Evolutionary conservation across 129 eudicot species (phyloP), one percentile per base, ranked within the genome.

Genomic region (Lactuca saligna): DNA sequence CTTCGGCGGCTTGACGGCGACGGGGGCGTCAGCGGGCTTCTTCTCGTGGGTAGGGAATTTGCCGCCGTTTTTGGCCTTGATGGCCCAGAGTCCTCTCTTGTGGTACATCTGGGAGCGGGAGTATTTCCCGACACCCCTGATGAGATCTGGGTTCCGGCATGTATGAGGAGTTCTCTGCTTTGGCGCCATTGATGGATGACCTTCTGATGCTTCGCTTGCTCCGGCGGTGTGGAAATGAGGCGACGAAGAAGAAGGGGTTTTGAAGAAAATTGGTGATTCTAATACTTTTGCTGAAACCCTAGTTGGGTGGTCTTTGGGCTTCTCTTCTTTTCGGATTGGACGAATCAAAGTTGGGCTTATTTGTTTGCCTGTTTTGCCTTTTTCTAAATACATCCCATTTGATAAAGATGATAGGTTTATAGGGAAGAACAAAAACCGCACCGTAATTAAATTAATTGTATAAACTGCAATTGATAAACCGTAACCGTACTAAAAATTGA

Each of bases 11-110:
- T 82, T 82, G 54, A 61, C 87, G 13, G 71, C 73, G 0, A 65
- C 61, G 15, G 71, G 76, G 16, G 77, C 70, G 0, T 17, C 81
- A 0, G 56, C 74, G 14, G 75, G 56, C 54, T 74, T 73, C 59
- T 69, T 74, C 33, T 74, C 75, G 32, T 78, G 83, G 25, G 55
- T 76, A 14, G 81, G 87, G 55, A 83, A 83, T 61, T 17, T 71
- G 7, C 84, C 81, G 4, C 84, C 84, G 61, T 79, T 79, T 39
- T 83, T 83, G 63, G 81, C 87, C 57, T 83, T 83, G 49, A 83
- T 83, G 31, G 81, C 87, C 84, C 87, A 83, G 7, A 82, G 73
- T 11, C 87, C 87, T 7, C 84, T 63, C 66, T 79, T 82, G 69
- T 82, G 83, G 75, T 82, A 82, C 87, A 82, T 75, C 60, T 63